These are phyloP conservation scores for Fusarium euwallaceae DNA, from an alignment of 2,329 filamentous ascomycete species.

Conservation along the genomic window DNA sequence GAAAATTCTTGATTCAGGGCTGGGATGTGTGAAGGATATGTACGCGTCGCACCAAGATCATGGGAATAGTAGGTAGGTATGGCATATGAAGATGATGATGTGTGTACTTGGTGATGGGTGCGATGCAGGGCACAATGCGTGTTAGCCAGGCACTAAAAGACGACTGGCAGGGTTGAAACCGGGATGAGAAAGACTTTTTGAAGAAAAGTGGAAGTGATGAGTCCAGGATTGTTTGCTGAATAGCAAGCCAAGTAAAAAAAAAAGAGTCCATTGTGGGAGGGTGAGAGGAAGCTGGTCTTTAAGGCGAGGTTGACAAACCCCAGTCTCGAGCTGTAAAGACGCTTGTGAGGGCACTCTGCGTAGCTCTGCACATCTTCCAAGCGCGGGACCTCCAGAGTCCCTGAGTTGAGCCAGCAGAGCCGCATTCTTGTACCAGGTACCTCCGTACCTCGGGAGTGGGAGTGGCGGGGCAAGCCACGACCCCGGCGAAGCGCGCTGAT, in stretches of 20 bases:
- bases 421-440: conserved; percentile 8
- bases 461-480: conserved; percentile 21
- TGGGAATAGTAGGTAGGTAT: neutral
- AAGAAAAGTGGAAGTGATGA: neutral
- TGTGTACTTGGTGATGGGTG: conserved; percentile 11
- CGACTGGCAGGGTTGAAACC: neutral
- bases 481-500: conserved; percentile 18
- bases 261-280: conserved; percentile 20
- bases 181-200: neutral
- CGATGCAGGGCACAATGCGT: conserved; percentile 16
- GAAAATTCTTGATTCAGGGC: neutral
- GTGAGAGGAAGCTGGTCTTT: conserved; percentile 30
- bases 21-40: neutral
- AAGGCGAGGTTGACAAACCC: conserved; percentile 21
- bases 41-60: neutral
- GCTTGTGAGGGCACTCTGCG: neutral
- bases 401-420: conserved; percentile 27
- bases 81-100: conserved; percentile 1
- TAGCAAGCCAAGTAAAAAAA: neutral
- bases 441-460: conserved; percentile 11
- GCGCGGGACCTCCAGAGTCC: conserved; percentile 21
- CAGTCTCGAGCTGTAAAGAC: conserved; percentile 14
- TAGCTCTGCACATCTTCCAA: neutral
- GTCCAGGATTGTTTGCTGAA: neutral
- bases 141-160: conserved; percentile 26